Evolutionary conservation across 1,284 basidiomycete genomes (phyloP), one percentile per base, ranked within the genome.

Genomic region (Albatrellus sp.): DNA sequence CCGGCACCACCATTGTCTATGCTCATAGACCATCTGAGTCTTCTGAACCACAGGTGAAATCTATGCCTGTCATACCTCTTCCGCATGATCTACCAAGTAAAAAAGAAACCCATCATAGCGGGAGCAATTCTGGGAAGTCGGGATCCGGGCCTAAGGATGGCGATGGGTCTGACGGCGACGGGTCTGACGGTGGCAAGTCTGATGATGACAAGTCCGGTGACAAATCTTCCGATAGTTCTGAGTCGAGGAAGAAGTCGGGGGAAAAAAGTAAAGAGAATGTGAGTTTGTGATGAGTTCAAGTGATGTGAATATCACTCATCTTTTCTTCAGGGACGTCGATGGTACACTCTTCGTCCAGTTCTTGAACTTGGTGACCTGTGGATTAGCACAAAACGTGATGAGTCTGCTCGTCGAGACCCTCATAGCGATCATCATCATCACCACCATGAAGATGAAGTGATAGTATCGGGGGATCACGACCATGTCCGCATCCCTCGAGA

Each of bases 401-500:
- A 47, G 12, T 41, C 36, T 5, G 19, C 39, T 48, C 13, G 41
- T 45, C 36, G 17, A 8, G 12, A 36, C 10, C n/a, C 34, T 9
- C n/a, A n/a, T 8, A 36, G 34, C 3, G 13, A 17, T 7, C 34
- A 36, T 24, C 50, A 55, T 43, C 48, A 52, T 42, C 47, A 55
- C 32, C 40, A 47, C 36, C 34, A 43, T 28, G 17, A 48, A 43
- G 14, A 51, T 36, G 48, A 54, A 30, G 43, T 59, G 16, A 38
- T 56, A 34, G 50, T 59, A 33, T 50, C 45, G 5, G 59, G 59
- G 19, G 47, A 55, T 35, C 29, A 57, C 40, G 54, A 57, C 37
- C 51, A 56, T 40, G 51, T 57, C 33, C 50, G 52, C 30, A 42
- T 48, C 29, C 46, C 51, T 24, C 48, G 50, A 13, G 40, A 39